These are phyloP conservation scores for Geotrichum histeridarum DNA, from an alignment of 1,139 yeast genomes.

Conservation along the genomic window DNA sequence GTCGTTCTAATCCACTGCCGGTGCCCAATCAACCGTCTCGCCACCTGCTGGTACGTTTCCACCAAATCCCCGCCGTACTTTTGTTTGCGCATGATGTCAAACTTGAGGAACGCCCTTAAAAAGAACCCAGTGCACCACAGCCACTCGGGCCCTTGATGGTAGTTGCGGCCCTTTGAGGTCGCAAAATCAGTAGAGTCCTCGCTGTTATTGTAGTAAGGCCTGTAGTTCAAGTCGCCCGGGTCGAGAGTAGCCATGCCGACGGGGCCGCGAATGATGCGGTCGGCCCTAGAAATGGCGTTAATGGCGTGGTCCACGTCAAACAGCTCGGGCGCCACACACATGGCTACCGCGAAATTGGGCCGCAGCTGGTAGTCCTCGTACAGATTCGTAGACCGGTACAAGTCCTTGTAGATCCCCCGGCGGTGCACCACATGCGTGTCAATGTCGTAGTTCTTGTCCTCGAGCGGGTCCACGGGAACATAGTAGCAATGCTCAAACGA, in stretches of 20 bases:
- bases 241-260: conserved; percentile 89
- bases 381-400: conserved; percentile 73
- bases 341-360: conserved; percentile 88
- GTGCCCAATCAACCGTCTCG: conserved; percentile 57
- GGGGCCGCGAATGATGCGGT: conserved; percentile 72
- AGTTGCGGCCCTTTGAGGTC: conserved; percentile 90
- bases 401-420: conserved; percentile 90
- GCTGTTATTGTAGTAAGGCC: conserved; percentile 80
- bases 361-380: conserved; percentile 92
- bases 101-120: conserved; percentile 62
- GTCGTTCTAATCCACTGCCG: conserved; percentile 64
- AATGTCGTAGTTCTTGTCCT: conserved; percentile 52
- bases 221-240: conserved; percentile 84
- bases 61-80: conserved; percentile 21
- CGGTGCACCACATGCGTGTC: conserved; percentile 68
- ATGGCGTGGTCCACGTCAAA: conserved; percentile 60
- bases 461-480: conserved; percentile 56
- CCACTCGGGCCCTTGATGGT: conserved; percentile 99
- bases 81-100: conserved; percentile 43
- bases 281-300: conserved; percentile 65
- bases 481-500: conserved; percentile 78
- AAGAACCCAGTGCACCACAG: conserved; percentile 88
- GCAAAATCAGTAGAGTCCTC: conserved; percentile 83
- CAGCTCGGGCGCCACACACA: conserved; percentile 89
- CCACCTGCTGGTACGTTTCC: conserved; percentile 43